Percentiles rank a stretch among this genome's conserved stretches.
Evolutionary conservation across 768 basidiomycete genomes (phyloP).

Genomic region (Jaapia argillacea): DNA sequence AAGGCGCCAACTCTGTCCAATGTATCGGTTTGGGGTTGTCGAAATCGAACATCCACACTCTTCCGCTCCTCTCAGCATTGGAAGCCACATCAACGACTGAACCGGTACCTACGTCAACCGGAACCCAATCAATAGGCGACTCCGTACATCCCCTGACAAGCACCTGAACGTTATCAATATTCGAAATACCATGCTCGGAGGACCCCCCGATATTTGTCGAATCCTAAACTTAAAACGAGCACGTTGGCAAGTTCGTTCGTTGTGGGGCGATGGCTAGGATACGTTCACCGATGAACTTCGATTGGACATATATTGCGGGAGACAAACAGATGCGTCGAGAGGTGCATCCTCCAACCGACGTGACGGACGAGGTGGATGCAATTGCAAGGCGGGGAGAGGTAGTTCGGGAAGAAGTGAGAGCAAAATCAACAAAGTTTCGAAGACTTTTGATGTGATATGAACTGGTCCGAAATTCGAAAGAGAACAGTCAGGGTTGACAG

Average conservation of each 20-base stretch:
- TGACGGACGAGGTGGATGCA: conserved; percentile 4
- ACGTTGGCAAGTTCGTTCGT: not conserved
- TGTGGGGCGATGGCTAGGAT: conserved; percentile 1
- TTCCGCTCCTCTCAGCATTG: not conserved
- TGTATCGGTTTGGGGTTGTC: conserved; percentile 5
- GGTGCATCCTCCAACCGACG: not conserved
- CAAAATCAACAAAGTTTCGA: conserved; percentile 8
- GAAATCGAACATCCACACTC: conserved; percentile 3
- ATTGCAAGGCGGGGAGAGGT: conserved; percentile 3
- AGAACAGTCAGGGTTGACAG: conserved; percentile 7
- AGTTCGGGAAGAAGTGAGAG: conserved; percentile 4
- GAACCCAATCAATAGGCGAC: conserved; percentile 3
- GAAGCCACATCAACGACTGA: conserved; percentile 3
- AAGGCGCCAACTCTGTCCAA: conserved; percentile 2
- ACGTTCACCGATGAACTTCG: conserved; percentile 5
- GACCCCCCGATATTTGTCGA: conserved; percentile 4
- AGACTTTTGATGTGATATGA: conserved; percentile 8
- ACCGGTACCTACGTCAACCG: conserved; percentile 4
- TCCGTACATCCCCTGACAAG: conserved; percentile 5
- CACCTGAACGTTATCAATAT: conserved; percentile 4
- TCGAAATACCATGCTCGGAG: conserved; percentile 4
- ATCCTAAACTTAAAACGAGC: conserved; percentile 1
- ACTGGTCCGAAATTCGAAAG: conserved; percentile 8
- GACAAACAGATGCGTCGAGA: not conserved
- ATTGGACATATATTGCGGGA: not conserved